Conservation (phyloP, 1,284 basidiomycete species). For the Microbotryum saponariae region DNA sequence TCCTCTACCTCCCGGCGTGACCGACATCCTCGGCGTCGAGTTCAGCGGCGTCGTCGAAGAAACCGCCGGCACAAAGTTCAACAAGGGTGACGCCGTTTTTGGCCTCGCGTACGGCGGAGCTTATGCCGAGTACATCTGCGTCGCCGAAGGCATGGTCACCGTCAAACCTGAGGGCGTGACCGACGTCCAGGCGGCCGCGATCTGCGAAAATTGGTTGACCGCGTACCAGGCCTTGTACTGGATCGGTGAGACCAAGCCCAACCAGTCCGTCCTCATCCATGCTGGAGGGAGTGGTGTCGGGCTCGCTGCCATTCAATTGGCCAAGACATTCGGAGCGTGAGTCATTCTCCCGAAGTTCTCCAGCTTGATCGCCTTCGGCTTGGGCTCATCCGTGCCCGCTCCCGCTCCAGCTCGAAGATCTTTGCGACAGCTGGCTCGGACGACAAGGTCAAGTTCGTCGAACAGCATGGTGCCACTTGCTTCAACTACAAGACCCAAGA, state of each 20-base stretch:
- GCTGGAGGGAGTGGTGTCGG: conserved; percentile 86
- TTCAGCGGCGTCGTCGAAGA: conserved; percentile 67
- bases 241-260: conserved; percentile 59
- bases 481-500: conserved; percentile 57
- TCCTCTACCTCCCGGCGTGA: conserved; percentile 67
- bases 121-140: conserved; percentile 78
- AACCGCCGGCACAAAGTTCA: conserved; percentile 56
- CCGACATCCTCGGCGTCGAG: conserved; percentile 79
- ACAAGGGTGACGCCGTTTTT: conserved; percentile 74
- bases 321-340: conserved; percentile 60
- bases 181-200: conserved; percentile 59
- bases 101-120: conserved; percentile 72
- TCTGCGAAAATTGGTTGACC: conserved; percentile 83
- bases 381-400: not conserved
- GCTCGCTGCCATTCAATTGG: conserved; percentile 81
- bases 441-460: conserved; percentile 71
- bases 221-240: conserved; percentile 75
- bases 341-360: conserved; percentile 54
- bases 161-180: conserved; percentile 66
- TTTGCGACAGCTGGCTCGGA: conserved; percentile 66
- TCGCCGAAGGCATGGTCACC: conserved; percentile 60
- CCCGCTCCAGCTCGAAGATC: conserved; percentile 14
- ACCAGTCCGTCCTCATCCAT: conserved; percentile 75
- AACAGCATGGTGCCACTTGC: conserved; percentile 44
- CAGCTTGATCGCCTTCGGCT: not conserved